phyloP scores from a whole-genome alignment of 2,329 filamentous ascomycete genomes.

The Clonostachys sp. region DNA sequence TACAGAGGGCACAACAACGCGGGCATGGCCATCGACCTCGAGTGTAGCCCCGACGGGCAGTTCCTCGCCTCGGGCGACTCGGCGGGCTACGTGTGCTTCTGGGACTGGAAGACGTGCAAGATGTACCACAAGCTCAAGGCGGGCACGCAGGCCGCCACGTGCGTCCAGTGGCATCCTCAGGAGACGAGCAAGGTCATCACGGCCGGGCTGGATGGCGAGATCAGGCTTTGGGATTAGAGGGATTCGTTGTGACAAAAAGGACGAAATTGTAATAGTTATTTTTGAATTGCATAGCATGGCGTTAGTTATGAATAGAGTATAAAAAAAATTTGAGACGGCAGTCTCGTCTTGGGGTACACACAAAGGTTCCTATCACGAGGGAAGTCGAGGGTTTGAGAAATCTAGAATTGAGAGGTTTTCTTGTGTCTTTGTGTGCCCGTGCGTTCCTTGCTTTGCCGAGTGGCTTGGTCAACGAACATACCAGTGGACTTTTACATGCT shows the following conservation, averaged over 20 bases:
- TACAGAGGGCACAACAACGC: conserved; percentile 96
- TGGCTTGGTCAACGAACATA: too few species aligned
- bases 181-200: conserved; percentile 93
- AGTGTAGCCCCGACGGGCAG: conserved; percentile 85
- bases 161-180: conserved; percentile 93
- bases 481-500: too few species aligned
- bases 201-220: conserved; percentile 81
- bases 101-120: conserved; percentile 99
- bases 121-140: conserved; percentile 97
- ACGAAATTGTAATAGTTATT: neutral
- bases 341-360: too few species aligned
- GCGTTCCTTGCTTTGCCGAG: too few species aligned
- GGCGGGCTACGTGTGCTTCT: conserved; percentile 88
- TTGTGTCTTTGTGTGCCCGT: too few species aligned
- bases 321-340: too few species aligned
- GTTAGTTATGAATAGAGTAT: neutral
- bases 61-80: conserved; percentile 86
- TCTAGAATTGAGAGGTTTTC: too few species aligned
- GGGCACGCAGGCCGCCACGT: conserved; percentile 77
- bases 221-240: conserved; percentile 86
- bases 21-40: conserved; percentile 86
- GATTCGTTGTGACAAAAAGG: neutral
- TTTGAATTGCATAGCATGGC: conserved; percentile 2
- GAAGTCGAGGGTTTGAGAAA: too few species aligned
- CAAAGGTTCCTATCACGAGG: too few species aligned